Evolutionary conservation across 1,139 yeast species (phyloP).

Genomic region (Diutina scorzettiae): DNA sequence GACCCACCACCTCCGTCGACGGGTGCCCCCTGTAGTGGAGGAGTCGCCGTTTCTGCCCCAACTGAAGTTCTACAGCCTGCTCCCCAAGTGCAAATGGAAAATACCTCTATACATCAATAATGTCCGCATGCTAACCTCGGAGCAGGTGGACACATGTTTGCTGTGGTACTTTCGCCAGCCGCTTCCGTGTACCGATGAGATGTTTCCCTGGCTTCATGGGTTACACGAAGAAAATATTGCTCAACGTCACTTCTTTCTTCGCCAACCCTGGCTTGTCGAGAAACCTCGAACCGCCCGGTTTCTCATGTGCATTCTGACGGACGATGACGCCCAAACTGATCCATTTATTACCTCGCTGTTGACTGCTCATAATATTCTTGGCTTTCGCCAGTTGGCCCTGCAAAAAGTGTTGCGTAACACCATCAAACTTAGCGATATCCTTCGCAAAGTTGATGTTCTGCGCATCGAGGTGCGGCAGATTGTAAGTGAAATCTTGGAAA

Average conservation of each 20-base stretch:
- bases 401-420: neutral
- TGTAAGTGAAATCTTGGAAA: constrained; percentile 12
- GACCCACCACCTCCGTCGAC: too few relatives aligned
- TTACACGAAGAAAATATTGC: constrained; percentile 40
- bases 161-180: constrained; percentile 38
- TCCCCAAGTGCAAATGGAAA: too few relatives aligned
- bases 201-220: constrained; percentile 94
- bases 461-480: constrained; percentile 9
- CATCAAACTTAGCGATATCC: neutral
- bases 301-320: constrained; percentile 41
- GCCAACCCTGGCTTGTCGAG: constrained; percentile 13
- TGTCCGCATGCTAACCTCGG: constrained; percentile 14
- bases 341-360: neutral
- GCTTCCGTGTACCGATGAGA: constrained; percentile 51
- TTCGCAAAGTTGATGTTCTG: constrained; percentile 1
- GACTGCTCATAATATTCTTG: neutral
- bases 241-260: constrained; percentile 30
- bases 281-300: constrained; percentile 18
- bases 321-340: constrained; percentile 10
- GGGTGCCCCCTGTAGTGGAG: neutral
- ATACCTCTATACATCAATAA: too few relatives aligned
- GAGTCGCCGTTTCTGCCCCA: constrained; percentile 2
- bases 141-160: constrained; percentile 24
- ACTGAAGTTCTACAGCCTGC: neutral
- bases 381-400: neutral